Conservation (phyloP, 768 basidiomycete genomes). For the Pleurotus platypus region DNA sequence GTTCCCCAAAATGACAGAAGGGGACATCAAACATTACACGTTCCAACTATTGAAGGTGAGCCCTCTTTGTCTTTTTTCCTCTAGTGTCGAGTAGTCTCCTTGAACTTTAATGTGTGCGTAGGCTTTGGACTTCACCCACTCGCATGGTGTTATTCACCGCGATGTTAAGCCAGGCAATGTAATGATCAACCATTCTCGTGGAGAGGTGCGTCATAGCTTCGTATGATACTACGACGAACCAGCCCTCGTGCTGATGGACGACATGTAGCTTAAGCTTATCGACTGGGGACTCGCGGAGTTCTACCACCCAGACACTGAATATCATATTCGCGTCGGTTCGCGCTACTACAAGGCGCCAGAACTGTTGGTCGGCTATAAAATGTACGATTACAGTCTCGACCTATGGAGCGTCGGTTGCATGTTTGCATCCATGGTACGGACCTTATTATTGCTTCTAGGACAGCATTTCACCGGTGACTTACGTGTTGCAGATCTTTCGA, state of each 20-base stretch:
- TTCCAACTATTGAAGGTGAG: slow-evolving; percentile 57
- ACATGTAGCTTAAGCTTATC: slow-evolving; percentile 48
- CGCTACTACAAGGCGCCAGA: slow-evolving; percentile 77
- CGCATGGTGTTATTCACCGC: slow-evolving; percentile 70
- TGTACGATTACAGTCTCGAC: slow-evolving; percentile 69
- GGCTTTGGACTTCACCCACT: slow-evolving; percentile 71
- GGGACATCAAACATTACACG: slow-evolving; percentile 65
- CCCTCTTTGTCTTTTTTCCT: too few relatives aligned
- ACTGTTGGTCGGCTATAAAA: slow-evolving; percentile 66
- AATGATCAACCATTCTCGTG: slow-evolving; percentile 66
- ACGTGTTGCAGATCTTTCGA: slow-evolving; percentile 52
- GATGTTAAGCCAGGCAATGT: slow-evolving; percentile 51
- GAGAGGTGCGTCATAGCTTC: slow-evolving; percentile 39
- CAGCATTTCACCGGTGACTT: background rate
- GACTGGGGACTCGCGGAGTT: slow-evolving; percentile 81
- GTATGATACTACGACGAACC: background rate
- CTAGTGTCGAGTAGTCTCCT: background rate
- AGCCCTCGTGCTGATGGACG: background rate
- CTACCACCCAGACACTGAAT: slow-evolving; percentile 66
- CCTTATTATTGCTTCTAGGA: background rate
- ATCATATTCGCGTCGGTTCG: slow-evolving; percentile 70
- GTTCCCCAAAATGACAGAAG: slow-evolving; percentile 54
- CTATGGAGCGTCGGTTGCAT: slow-evolving; percentile 77
- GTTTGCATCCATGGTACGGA: slow-evolving; percentile 66
- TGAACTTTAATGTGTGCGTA: background rate